phyloP scores from a whole-genome alignment of 2,329 filamentous ascomycete species.

The Cercospora zeae-maydis region DNA sequence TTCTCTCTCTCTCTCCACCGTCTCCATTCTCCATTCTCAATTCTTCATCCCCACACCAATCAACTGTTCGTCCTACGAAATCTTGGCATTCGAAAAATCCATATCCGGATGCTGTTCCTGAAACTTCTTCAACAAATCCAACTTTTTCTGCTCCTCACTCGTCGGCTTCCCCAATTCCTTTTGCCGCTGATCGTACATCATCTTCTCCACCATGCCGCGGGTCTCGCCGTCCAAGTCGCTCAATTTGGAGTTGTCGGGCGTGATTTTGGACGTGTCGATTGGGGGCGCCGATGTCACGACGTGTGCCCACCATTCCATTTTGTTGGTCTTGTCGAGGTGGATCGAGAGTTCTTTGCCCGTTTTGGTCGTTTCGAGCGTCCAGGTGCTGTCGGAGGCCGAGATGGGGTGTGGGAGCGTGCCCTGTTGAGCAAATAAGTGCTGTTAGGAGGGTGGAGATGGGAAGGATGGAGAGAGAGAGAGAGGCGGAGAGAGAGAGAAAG shows the following conservation, averaged over 20 bases:
- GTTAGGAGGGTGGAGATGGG: slow-evolving; percentile 8
- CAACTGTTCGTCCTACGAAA: slow-evolving; percentile 33
- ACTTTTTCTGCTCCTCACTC: slow-evolving; percentile 93
- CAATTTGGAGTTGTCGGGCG: slow-evolving; percentile 86
- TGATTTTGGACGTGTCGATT: slow-evolving; percentile 94
- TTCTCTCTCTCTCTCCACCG: not conserved
- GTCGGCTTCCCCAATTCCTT: slow-evolving; percentile 88
- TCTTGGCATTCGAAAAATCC: slow-evolving; percentile 65
- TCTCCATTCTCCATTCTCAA: not conserved
- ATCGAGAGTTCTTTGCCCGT: slow-evolving; percentile 72
- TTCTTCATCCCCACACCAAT: not conserved
- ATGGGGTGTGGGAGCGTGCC: slow-evolving; percentile 80
- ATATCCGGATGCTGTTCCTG: slow-evolving; percentile 73
- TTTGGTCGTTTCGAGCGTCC: slow-evolving; percentile 74
- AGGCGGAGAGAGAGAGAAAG: too few relatives aligned
- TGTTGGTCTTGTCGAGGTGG: slow-evolving; percentile 92
- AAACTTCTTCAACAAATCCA: slow-evolving; percentile 89
- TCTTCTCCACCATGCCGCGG: slow-evolving; percentile 97
- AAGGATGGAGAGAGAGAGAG: not conserved
- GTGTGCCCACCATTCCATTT: slow-evolving; percentile 98
- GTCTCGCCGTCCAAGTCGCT: slow-evolving; percentile 93
- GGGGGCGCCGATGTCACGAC: slow-evolving; percentile 81
- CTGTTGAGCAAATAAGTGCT: too few relatives aligned
- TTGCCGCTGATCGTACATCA: slow-evolving; percentile 99
- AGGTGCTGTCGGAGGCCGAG: slow-evolving; percentile 81